Base-by-base conservation (phyloP, 75 land plant species). In the Sequoiadendron giganteum region DNA sequence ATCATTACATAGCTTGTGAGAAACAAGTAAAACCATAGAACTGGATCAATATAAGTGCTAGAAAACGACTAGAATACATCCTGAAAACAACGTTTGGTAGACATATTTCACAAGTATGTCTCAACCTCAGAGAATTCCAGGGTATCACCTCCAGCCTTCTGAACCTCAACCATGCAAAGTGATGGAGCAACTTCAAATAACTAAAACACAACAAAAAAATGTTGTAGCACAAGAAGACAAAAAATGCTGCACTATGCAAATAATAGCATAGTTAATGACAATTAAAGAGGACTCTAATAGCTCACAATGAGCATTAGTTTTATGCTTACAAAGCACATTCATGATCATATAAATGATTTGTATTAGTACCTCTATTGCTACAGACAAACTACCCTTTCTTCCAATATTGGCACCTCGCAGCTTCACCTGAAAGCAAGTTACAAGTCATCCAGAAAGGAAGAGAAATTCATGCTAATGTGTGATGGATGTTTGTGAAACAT, bases 161-260 rank as follows among this genome's bases (percentile, higher is more conserved):
- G 94, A 30, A 98, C 92, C 90, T 98, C 99, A 54, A 98, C 99
- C 92, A 97, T 90, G 88, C 92, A 98, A 72, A 98, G 84, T 30
- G 96, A 91, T n/a, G 99, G 99, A 89, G 99, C 99, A 13, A 95
- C 99, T 76, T 98, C 99, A 92, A 98, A 98, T 15, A 98, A 97
- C 99, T 98, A 88, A 86, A 89, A 84, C 42, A 15, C 65, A 32
- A 39, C 11, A 58, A 49, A 30, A 30, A 5, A 15, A 47, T 1
- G 19, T 1, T 34, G 3, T 65, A 32, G 14, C 19, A 5, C 49
- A 48, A 38, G 28, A 28, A 3, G 25, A 34, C 21, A 40, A 40
- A 78, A 25, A 40, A 3, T 18, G 42, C 40, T 28, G n/a, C 38
- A 25, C 13, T 21, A 32, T 19, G 81, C 48, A 56, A 40, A 48